Percentiles rank a stretch among this genome's conserved stretches.
Conservation (phyloP, 768 basidiomycete genomes). For the Boletus pseudopeckii region DNA sequence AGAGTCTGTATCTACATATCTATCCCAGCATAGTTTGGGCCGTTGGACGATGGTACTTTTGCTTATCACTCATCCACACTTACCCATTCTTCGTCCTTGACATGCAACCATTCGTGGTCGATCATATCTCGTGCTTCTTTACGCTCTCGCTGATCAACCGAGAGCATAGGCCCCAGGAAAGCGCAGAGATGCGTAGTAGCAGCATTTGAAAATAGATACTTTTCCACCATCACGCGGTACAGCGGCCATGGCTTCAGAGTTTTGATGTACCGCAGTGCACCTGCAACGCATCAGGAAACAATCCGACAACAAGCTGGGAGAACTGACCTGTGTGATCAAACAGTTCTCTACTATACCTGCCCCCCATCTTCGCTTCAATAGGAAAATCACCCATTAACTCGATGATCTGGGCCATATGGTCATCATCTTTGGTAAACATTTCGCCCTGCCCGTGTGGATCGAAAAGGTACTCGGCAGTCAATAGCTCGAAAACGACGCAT, state of each 20-base stretch:
- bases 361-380: constrained; percentile 72
- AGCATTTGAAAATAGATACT: constrained; percentile 66
- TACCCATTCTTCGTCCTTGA: constrained; percentile 32
- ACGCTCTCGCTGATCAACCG: constrained; percentile 64
- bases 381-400: constrained; percentile 84
- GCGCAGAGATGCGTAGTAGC: constrained; percentile 59
- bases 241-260: constrained; percentile 80
- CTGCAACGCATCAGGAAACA: constrained; percentile 32
- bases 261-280: constrained; percentile 67
- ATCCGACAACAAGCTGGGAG: not conserved
- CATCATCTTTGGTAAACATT: constrained; percentile 88
- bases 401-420: constrained; percentile 93
- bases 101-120: constrained; percentile 68
- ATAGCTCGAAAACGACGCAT: constrained; percentile 86
- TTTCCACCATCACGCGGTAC: constrained; percentile 82
- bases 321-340: constrained; percentile 69
- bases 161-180: constrained; percentile 76
- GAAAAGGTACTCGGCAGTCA: constrained; percentile 90
- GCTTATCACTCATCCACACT: constrained; percentile 32
- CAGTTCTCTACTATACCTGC: constrained; percentile 79
- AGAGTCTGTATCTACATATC: constrained; percentile 9
- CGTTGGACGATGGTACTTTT: not conserved
- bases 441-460: constrained; percentile 82
- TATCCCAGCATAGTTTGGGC: not conserved
- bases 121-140: constrained; percentile 70